Conservation (phyloP, 176 grass and related monocot species). For the Oryza meyeriana region DNA sequence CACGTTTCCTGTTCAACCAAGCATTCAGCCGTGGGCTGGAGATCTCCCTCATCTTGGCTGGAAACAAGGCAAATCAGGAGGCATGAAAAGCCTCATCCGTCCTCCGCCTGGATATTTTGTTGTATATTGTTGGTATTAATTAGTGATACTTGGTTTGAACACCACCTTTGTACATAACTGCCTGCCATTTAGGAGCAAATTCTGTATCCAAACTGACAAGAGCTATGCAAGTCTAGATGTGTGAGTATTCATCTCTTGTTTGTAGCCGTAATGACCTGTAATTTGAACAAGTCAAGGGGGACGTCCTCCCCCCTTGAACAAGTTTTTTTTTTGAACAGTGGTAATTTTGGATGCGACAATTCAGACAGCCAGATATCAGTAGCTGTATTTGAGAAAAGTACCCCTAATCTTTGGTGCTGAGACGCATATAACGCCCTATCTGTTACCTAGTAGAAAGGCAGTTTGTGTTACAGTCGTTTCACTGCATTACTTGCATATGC, state of each 20-base stretch:
- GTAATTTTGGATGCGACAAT: not conserved
- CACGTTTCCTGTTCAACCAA: conserved; percentile 85
- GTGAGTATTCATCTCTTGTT: not conserved
- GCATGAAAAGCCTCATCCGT: conserved; percentile 19
- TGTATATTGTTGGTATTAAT: conserved; percentile 27
- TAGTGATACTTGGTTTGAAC: not conserved
- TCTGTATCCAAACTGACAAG: not conserved
- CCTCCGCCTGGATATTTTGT: not conserved
- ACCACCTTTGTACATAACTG: conserved; percentile 20
- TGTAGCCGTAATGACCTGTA: not conserved
- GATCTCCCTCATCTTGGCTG: conserved; percentile 95
- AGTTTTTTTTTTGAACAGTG: too few species aligned
- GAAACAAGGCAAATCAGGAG: conserved; percentile 87
- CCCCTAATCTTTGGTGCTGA: not conserved
- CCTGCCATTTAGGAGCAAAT: not conserved
- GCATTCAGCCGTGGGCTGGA: conserved; percentile 91
- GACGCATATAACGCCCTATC: not conserved
- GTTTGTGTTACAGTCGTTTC: too few species aligned
- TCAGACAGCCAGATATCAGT: not conserved
- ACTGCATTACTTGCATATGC: not conserved
- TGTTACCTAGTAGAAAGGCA: not conserved
- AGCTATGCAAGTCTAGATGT: not conserved
- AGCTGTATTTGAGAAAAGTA: not conserved
- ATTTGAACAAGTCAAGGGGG: not conserved
- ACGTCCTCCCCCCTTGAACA: too few species aligned